Percentiles rank a stretch among this genome's conserved stretches.
These are phyloP conservation scores for Viola pubescens DNA, from an alignment of 441 rosid genomes.

Conservation along the genomic window DNA sequence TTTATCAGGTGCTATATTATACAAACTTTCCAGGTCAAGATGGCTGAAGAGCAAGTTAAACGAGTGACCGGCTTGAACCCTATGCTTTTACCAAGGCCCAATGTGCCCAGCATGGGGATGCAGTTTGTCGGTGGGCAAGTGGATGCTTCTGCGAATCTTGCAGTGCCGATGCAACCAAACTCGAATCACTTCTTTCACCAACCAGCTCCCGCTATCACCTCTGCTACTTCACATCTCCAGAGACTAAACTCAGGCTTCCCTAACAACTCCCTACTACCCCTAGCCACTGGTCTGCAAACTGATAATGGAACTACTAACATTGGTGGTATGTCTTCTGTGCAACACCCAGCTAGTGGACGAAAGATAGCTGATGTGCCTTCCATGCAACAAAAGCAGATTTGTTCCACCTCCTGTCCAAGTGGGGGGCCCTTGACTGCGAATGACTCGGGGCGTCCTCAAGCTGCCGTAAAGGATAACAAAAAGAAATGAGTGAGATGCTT, in stretches of 20 bases:
- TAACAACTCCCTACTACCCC: conserved; percentile 25
- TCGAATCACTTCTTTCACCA: conserved; percentile 45
- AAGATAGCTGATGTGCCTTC: conserved; percentile 7
- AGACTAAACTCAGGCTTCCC: conserved; percentile 32
- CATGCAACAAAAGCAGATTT: conserved; percentile 26
- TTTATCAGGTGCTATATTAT: conserved; percentile 11
- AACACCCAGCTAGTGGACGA: conserved; percentile 15
- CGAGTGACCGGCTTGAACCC: conserved; percentile 84
- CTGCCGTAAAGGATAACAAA: conserved; percentile 22
- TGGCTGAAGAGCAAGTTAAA: conserved; percentile 97
- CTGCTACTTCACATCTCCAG: conserved; percentile 32
- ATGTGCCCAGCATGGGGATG: conserved; percentile 40
- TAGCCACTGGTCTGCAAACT: conserved; percentile 27
- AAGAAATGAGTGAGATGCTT: conserved; percentile 13
- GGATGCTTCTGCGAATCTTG: conserved; percentile 33
- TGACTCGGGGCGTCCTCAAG: conserved; percentile 27
- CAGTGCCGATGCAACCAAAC: conserved; percentile 42
- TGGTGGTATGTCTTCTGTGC: conserved; percentile 23
- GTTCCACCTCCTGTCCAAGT: conserved; percentile 14
- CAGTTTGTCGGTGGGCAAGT: conserved; percentile 44
- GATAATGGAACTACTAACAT: conserved; percentile 24
- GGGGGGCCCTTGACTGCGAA: conserved; percentile 26
- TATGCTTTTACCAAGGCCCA: conserved; percentile 48
- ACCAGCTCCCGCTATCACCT: conserved; percentile 32
- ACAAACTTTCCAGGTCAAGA: conserved; percentile 63